Evolutionary conservation across 805 yeast species (phyloP).

Genomic region (Teunomyces cretensis): DNA sequence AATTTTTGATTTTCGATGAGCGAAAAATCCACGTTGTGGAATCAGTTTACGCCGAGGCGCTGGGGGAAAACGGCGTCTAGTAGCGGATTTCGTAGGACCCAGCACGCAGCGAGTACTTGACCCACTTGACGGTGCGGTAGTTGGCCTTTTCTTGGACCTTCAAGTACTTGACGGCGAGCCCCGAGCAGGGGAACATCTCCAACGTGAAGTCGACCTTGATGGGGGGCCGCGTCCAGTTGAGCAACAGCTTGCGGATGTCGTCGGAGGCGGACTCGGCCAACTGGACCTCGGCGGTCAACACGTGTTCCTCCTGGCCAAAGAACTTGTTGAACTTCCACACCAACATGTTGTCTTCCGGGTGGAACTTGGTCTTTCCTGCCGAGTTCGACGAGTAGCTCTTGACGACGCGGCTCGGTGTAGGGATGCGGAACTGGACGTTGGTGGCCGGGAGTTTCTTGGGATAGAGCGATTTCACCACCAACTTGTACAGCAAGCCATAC

Average conservation of each 20-base stretch:
- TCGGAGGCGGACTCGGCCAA: slow-evolving; percentile 28
- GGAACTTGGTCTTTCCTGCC: slow-evolving; percentile 67
- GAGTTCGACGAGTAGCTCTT: slow-evolving; percentile 31
- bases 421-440: slow-evolving; percentile 62
- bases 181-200: slow-evolving; percentile 75
- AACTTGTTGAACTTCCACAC: slow-evolving; percentile 72
- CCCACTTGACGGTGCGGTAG: slow-evolving; percentile 83
- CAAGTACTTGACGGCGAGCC: slow-evolving; percentile 70
- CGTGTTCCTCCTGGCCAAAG: slow-evolving; percentile 63
- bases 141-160: slow-evolving; percentile 59
- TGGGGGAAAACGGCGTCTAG: too few species aligned
- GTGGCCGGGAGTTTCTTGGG: slow-evolving; percentile 60
- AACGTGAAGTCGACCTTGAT: slow-evolving; percentile 66
- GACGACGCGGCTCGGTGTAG: slow-evolving; percentile 54
- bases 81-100: slow-evolving; percentile 83
- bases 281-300: slow-evolving; percentile 52
- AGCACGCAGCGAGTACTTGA: slow-evolving; percentile 70
- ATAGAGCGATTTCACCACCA: slow-evolving; percentile 63
- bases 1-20: not conserved
- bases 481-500: slow-evolving; percentile 50
- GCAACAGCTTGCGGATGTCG: slow-evolving; percentile 8
- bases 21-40: too few species aligned
- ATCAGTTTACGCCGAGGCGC: too few species aligned
- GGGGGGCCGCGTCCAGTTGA: slow-evolving; percentile 70
- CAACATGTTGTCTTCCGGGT: slow-evolving; percentile 62